These are phyloP conservation scores for Pythium biforme DNA, from an alignment of 352 stramenopile genomes.

Conservation along the genomic window DNA sequence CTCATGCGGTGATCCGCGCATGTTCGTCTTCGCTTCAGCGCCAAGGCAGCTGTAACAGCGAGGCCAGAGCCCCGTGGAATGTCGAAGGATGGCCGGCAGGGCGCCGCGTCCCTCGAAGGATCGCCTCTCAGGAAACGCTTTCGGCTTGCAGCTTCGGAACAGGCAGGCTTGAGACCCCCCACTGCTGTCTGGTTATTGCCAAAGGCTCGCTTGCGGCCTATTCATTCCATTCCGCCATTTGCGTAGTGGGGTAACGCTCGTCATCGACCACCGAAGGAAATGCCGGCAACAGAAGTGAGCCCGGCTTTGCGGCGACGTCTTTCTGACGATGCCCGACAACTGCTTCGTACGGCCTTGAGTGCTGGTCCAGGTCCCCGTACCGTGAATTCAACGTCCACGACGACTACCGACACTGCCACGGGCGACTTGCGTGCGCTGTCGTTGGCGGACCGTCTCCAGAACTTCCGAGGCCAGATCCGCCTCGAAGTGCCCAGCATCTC, in stretches of 20 bases:
- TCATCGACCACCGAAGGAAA: constrained; percentile 11
- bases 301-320: constrained; percentile 46
- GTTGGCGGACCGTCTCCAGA: constrained; percentile 40
- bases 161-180: too few relatives aligned
- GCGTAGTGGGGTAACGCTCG: neutral
- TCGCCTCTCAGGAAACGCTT: neutral
- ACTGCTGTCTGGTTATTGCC: too few relatives aligned
- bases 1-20: neutral
- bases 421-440: constrained; percentile 29
- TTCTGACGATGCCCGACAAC: constrained; percentile 56
- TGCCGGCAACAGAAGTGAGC: constrained; percentile 53
- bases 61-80: neutral
- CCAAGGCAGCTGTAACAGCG: neutral
- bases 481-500: constrained; percentile 31
- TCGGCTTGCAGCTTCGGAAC: neutral
- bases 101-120: constrained; percentile 2
- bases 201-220: too few relatives aligned
- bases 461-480: constrained; percentile 43
- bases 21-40: constrained; percentile 1
- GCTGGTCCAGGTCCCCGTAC: neutral
- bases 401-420: neutral
- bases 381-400: neutral
- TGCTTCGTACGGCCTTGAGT: constrained; percentile 42
- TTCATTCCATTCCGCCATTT: neutral
- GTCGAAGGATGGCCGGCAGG: constrained; percentile 11